phyloP scores from a whole-genome alignment of 1,284 basidiomycete genomes.

The Boletus mariae region DNA sequence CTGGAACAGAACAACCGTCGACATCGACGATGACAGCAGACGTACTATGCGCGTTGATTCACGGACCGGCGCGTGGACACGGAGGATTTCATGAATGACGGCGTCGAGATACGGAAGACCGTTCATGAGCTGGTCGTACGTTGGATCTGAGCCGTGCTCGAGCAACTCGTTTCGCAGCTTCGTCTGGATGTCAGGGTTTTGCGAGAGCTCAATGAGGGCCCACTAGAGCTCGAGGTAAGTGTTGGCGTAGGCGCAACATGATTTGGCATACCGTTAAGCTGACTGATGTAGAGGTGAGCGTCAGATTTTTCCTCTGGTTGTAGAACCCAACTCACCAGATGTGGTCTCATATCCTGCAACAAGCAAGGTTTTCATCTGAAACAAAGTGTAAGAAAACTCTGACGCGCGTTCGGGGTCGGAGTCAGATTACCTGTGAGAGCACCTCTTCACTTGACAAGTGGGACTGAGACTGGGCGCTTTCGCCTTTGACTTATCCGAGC shows the following conservation, averaged over 20 bases:
- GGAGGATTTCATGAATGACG: conserved; percentile 26
- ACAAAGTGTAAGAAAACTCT: neutral
- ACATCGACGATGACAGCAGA: neutral
- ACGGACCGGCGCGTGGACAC: conserved; percentile 11
- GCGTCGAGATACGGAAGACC: conserved; percentile 35
- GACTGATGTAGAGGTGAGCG: conserved; percentile 12
- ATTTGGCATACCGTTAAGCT: conserved; percentile 23
- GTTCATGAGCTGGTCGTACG: conserved; percentile 21
- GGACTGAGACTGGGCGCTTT: conserved; percentile 38
- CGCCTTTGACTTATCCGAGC: conserved; percentile 31
- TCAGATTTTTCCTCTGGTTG: neutral
- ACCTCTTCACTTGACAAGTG: conserved; percentile 66
- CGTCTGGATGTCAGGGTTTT: conserved; percentile 33
- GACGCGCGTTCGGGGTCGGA: neutral
- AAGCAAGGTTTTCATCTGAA: conserved; percentile 37
- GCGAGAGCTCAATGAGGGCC: conserved; percentile 29
- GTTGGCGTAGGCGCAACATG: neutral
- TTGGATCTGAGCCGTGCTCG: conserved; percentile 25
- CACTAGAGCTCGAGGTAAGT: conserved; percentile 16
- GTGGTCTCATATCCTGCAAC: conserved; percentile 44
- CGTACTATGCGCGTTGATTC: conserved; percentile 10
- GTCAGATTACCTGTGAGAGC: conserved; percentile 44
- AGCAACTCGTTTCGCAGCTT: conserved; percentile 43
- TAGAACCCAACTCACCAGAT: conserved; percentile 30
- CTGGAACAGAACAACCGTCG: neutral